Evolutionary conservation across 2,329 filamentous ascomycete genomes (phyloP).

Genomic region (Sclerotinia sclerotiorum): DNA sequence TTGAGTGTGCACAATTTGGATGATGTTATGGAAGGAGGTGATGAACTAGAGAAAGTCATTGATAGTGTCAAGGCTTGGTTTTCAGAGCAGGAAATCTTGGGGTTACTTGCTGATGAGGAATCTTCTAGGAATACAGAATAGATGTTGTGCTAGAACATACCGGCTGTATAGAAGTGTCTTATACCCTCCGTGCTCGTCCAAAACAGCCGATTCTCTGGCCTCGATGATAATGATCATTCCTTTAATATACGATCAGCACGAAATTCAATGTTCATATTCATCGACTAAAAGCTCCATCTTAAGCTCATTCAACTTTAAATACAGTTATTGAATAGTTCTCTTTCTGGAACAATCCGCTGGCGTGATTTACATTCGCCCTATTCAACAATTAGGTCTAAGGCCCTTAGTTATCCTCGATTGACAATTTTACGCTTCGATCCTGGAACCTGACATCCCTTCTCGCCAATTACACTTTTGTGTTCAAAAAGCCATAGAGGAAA

Average conservation of each 20-base stretch:
- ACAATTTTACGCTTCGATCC: too few relatives aligned
- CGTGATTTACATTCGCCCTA: not conserved
- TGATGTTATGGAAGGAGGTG: constrained; percentile 63
- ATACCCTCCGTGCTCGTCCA: not conserved
- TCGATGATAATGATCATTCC: not conserved
- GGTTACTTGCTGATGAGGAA: constrained; percentile 53
- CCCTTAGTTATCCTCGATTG: too few relatives aligned
- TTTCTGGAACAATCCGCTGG: not conserved
- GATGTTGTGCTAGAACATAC: not conserved
- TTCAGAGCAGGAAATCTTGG: constrained; percentile 63
- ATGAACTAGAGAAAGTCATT: constrained; percentile 64
- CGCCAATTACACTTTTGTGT: too few relatives aligned
- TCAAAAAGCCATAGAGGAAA: too few relatives aligned
- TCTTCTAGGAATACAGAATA: constrained; percentile 28
- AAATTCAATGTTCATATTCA: too few relatives aligned
- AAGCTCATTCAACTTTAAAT: too few relatives aligned
- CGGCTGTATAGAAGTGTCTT: not conserved
- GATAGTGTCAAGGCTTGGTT: constrained; percentile 67
- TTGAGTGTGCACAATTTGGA: constrained; percentile 64
- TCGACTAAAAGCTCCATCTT: too few relatives aligned
- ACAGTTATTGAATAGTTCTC: not conserved
- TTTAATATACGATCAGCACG: not conserved
- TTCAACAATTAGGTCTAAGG: not conserved
- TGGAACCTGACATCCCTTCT: too few relatives aligned
- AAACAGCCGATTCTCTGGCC: not conserved